Conservation (phyloP, 345 rosid genomes). For the Rhodamnia argentea region DNA sequence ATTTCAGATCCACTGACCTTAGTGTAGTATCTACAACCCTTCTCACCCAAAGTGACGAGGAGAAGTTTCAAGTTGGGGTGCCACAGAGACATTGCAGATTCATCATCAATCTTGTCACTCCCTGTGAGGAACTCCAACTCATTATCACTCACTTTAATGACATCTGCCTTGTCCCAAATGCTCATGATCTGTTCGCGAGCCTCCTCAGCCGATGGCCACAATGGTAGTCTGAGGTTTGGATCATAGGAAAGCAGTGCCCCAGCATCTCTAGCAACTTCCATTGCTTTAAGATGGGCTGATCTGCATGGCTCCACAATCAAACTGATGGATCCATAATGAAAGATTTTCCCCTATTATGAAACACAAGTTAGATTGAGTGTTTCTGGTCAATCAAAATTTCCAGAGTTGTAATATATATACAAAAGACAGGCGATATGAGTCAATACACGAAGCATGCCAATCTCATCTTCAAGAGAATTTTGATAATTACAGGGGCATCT, state of each 20-base stretch:
- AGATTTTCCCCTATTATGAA: constrained; percentile 57
- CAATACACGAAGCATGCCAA: neutral
- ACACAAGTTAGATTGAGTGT: neutral
- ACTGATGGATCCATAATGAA: constrained; percentile 96
- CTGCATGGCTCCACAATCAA: constrained; percentile 98
- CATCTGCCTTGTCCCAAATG: constrained; percentile 96
- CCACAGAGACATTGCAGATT: constrained; percentile 78
- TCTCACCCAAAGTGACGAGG: constrained; percentile 85
- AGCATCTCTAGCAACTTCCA: constrained; percentile 80
- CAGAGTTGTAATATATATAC: neutral
- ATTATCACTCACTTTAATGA: constrained; percentile 88
- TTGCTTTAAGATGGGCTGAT: constrained; percentile 86
- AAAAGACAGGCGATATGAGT: neutral
- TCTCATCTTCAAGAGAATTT: neutral
- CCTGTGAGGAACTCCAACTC: constrained; percentile 96
- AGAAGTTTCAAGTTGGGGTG: constrained; percentile 74
- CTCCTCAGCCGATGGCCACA: constrained; percentile 88
- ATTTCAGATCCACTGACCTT: constrained; percentile 34
- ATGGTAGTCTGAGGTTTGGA: constrained; percentile 84
- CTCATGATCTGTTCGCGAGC: constrained; percentile 82
- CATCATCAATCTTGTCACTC: constrained; percentile 64
- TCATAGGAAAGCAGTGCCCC: constrained; percentile 94
- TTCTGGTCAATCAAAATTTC: neutral
- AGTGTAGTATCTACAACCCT: constrained; percentile 92
- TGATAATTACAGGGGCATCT: neutral